phyloP scores from a whole-genome alignment of 306 rosid species.

The Rosa persica region DNA sequence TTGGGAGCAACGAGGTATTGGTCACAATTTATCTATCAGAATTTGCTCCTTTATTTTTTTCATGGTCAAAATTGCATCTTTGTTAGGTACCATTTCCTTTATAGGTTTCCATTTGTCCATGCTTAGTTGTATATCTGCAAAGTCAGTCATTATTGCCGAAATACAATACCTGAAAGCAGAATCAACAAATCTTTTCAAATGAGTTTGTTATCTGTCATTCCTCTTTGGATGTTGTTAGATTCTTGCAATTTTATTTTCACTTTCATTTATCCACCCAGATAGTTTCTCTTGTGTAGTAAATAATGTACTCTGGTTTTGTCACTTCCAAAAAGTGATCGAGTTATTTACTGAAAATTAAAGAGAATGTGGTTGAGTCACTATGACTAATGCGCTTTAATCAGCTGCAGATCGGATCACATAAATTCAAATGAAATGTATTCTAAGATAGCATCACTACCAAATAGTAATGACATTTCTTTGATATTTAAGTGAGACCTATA shows the following conservation, averaged over 20 bases:
- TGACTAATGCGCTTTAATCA: background rate
- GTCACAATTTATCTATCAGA: background rate
- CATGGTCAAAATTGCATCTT: background rate
- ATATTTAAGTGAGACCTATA: background rate
- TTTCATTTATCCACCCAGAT: background rate
- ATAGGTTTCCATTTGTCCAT: background rate
- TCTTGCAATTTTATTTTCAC: background rate
- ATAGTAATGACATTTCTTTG: background rate
- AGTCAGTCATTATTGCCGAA: background rate
- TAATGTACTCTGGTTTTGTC: background rate
- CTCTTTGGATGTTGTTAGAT: background rate
- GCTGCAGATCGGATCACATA: background rate
- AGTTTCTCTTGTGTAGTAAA: background rate
- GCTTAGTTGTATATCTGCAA: background rate
- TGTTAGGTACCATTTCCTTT: background rate
- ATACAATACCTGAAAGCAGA: background rate
- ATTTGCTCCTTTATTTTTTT: background rate
- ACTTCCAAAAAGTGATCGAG: background rate
- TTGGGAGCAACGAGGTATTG: slow-evolving; percentile 82
- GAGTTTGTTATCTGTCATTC: background rate
- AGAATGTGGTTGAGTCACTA: background rate
- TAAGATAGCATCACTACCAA: background rate
- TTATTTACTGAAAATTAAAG: background rate
- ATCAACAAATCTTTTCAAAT: background rate
- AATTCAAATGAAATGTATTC: background rate